Evolutionary conservation across 1,284 basidiomycete genomes (phyloP), one percentile per base, ranked within the genome.

Genomic region (Ganoderma boninense): DNA sequence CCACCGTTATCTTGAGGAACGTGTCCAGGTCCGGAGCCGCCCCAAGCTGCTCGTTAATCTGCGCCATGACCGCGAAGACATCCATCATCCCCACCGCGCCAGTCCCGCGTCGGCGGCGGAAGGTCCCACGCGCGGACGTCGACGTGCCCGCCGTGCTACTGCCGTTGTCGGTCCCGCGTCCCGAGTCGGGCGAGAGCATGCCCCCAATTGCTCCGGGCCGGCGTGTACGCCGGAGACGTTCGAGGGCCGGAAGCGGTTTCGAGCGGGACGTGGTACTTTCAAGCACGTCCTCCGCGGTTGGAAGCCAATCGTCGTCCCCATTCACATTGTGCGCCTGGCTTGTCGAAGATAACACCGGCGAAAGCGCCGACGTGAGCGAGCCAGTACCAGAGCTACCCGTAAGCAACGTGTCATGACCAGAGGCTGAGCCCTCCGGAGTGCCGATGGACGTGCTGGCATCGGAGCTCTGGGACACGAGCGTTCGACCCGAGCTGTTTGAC

Each of bases 21-120:
- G 84, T 83, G 10, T 92, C 89, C 65, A 97, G 80, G 74, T 95
- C 92, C 0, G 87, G 83, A 2, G 94, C 91, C 4, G 87, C 86
- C 0, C 90, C 89, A 6, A 96, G 86, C 80, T 97, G 95, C 73
- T 96, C 93, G 79, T 95, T 96, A 77, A 96, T 93, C 80, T 97
- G 94, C 38, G 89, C 87, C 76, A 96, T 89, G 8, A 96, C 89
- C 0, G 92, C 90, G 72, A 96, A 93, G 1, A 95, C 87, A 77
- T 96, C 93, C 89, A 95, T 90, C 81, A 92, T 92, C 10, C 91
- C 92, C 0, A 89, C 87, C 18, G 83, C 82, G 40, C 76, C 81
- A 69, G 77, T 76, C 3, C 75, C 77, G 16, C 73, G 71, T 4
- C 77, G 71, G 26, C 77, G 70, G 4, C 79, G 74, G 8, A 71